A percentile compares a stretch with the other conserved stretches of the same genome.
phyloP scores from a whole-genome alignment of 495 filamentous ascomycete genomes.

The Daldinia concentrica region DNA sequence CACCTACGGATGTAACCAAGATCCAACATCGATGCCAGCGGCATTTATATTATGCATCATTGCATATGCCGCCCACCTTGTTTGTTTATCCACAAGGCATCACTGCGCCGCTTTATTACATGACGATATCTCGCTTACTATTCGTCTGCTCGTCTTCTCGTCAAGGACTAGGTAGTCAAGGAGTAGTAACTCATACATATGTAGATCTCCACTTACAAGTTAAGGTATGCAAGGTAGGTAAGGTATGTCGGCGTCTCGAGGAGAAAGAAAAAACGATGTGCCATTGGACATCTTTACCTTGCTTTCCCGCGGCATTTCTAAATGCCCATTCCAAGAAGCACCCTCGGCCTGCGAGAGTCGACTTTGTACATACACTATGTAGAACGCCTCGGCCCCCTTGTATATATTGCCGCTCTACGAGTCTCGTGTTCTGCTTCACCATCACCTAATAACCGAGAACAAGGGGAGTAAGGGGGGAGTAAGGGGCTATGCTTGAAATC shows the following conservation, averaged over 20 bases:
- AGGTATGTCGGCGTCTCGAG: not conserved
- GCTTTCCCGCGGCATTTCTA: not conserved
- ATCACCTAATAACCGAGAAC: slow-evolving; percentile 7
- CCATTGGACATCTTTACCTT: slow-evolving; percentile 2
- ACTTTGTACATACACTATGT: not conserved
- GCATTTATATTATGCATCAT: slow-evolving; percentile 27
- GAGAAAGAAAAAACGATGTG: slow-evolving; percentile 5
- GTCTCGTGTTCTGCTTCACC: slow-evolving; percentile 8
- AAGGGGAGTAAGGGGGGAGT: not conserved
- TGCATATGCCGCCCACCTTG: slow-evolving; percentile 18
- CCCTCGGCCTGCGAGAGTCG: not conserved
- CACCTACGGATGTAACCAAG: slow-evolving; percentile 43
- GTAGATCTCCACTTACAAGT: not conserved
- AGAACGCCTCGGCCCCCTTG: not conserved
- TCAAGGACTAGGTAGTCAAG: slow-evolving; percentile 4
- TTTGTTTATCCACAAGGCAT: slow-evolving; percentile 23
- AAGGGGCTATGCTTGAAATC: slow-evolving; percentile 8
- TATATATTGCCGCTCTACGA: slow-evolving; percentile 3
- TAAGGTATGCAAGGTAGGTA: not conserved
- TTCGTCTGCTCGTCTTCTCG: slow-evolving; percentile 6
- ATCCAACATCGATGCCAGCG: slow-evolving; percentile 27
- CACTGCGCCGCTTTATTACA: slow-evolving; percentile 37
- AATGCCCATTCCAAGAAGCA: not conserved
- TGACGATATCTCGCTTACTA: slow-evolving; percentile 40
- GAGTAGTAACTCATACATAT: slow-evolving; percentile 1